phyloP scores from a whole-genome alignment of 371 early-diverging fungal species.

The Gilbertella persicaria region DNA sequence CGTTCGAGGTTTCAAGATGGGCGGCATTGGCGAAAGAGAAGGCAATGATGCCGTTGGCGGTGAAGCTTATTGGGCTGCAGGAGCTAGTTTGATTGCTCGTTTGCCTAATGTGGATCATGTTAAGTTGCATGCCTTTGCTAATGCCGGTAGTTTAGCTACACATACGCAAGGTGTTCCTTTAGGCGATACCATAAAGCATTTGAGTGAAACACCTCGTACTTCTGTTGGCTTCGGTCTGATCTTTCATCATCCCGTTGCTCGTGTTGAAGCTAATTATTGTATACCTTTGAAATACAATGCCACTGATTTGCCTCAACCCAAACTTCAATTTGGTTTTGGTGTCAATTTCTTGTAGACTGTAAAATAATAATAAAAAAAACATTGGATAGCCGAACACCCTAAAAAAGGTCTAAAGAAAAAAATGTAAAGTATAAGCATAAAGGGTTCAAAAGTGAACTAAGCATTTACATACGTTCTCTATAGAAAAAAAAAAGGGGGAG shows the following conservation, averaged over 20 bases:
- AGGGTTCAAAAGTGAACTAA: too few relatives aligned
- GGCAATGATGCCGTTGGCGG: slow-evolving; percentile 86
- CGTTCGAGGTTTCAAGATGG: slow-evolving; percentile 84
- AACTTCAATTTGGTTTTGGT: slow-evolving; percentile 87
- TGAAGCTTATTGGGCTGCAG: slow-evolving; percentile 78
- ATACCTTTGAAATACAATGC: slow-evolving; percentile 46
- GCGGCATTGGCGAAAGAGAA: slow-evolving; percentile 88
- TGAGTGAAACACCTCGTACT: slow-evolving; percentile 59
- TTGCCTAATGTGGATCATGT: slow-evolving; percentile 71
- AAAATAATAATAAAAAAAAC: background rate
- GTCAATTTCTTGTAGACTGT: slow-evolving; percentile 73
- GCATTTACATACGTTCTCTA: too few relatives aligned
- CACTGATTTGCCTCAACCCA: slow-evolving; percentile 72
- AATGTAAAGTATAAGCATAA: too few relatives aligned
- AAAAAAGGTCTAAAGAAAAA: background rate
- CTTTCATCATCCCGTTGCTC: slow-evolving; percentile 74
- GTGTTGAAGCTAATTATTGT: slow-evolving; percentile 50
- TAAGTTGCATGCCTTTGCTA: slow-evolving; percentile 84
- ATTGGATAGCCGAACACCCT: background rate
- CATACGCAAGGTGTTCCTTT: slow-evolving; percentile 6
- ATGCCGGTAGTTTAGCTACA: slow-evolving; percentile 76
- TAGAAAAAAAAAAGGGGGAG: too few relatives aligned
- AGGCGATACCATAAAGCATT: slow-evolving; percentile 35
- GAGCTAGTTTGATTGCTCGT: slow-evolving; percentile 78
- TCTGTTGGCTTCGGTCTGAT: slow-evolving; percentile 81